Conservation (phyloP, 257 asterid species). For the Fraxinus cuspidata region DNA sequence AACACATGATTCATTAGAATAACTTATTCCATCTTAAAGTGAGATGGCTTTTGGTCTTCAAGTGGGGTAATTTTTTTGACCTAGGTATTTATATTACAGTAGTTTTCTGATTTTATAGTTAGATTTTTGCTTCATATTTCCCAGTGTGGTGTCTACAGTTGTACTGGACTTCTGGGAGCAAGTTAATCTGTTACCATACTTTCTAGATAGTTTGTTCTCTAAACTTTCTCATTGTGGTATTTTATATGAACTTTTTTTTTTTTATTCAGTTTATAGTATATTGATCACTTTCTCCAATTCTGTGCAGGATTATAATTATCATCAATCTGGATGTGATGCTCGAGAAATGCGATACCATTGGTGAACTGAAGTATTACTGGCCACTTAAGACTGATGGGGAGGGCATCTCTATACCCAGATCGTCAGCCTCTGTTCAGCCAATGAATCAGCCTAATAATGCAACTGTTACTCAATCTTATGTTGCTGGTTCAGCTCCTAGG, state of each 20-base stretch:
- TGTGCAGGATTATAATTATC: slow-evolving; percentile 81
- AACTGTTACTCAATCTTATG: slow-evolving; percentile 34
- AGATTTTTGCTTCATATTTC: background rate
- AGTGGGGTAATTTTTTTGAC: background rate
- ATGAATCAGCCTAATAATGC: slow-evolving; percentile 42
- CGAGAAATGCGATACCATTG: slow-evolving; percentile 66
- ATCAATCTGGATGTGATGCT: slow-evolving; percentile 61
- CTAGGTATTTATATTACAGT: background rate
- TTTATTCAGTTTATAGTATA: slow-evolving; percentile 14
- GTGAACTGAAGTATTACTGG: slow-evolving; percentile 49
- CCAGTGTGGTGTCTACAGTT: background rate
- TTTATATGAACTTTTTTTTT: background rate
- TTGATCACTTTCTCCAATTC: slow-evolving; percentile 2
- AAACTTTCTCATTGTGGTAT: background rate
- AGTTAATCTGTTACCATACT: background rate
- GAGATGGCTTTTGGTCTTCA: background rate
- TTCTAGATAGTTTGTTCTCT: background rate
- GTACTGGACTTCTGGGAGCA: background rate
- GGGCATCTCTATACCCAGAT: slow-evolving; percentile 38
- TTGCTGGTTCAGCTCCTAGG: slow-evolving; percentile 41
- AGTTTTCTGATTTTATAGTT: background rate
- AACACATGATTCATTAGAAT: background rate
- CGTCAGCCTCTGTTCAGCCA: slow-evolving; percentile 45
- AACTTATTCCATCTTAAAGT: background rate
- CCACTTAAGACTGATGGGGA: slow-evolving; percentile 37